Conservation (phyloP, 495 filamentous ascomycete genomes). For the Terfezia claveryi region DNA sequence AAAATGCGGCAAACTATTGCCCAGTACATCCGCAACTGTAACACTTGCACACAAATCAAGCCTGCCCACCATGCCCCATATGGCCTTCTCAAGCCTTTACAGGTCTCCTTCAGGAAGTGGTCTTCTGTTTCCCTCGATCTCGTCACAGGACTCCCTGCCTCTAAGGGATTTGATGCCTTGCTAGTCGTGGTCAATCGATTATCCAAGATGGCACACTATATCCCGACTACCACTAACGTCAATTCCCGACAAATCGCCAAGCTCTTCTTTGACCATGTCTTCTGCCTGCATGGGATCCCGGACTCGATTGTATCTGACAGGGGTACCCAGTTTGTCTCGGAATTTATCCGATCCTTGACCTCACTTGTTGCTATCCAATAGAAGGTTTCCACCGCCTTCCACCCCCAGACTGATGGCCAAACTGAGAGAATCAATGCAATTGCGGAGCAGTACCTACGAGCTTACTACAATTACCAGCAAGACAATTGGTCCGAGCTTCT, state of each 20-base stretch:
- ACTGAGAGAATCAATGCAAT: neutral
- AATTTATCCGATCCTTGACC: neutral
- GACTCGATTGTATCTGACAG: too few relatives aligned
- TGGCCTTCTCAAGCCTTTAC: neutral
- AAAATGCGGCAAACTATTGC: neutral
- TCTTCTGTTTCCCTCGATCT: too few relatives aligned
- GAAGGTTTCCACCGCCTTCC: neutral
- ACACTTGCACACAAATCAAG: neutral
- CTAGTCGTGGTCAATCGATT: too few relatives aligned
- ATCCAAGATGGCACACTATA: too few relatives aligned
- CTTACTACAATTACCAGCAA: neutral
- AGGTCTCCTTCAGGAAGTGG: too few relatives aligned
- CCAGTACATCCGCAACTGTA: neutral
- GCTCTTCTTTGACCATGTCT: too few relatives aligned
- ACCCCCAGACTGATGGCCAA: neutral
- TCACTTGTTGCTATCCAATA: neutral
- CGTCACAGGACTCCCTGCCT: too few relatives aligned
- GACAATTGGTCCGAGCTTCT: neutral
- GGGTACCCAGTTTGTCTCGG: neutral
- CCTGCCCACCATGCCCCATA: neutral
- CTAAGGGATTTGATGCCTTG: too few relatives aligned
- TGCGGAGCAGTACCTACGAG: neutral
- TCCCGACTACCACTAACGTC: too few relatives aligned
- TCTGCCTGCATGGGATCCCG: too few relatives aligned
- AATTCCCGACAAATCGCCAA: too few relatives aligned